Percentiles rank a stretch among this genome's conserved stretches.
Evolutionary conservation across 2,329 filamentous ascomycete species (phyloP).

Genomic region (Penicillium brevicompactum): DNA sequence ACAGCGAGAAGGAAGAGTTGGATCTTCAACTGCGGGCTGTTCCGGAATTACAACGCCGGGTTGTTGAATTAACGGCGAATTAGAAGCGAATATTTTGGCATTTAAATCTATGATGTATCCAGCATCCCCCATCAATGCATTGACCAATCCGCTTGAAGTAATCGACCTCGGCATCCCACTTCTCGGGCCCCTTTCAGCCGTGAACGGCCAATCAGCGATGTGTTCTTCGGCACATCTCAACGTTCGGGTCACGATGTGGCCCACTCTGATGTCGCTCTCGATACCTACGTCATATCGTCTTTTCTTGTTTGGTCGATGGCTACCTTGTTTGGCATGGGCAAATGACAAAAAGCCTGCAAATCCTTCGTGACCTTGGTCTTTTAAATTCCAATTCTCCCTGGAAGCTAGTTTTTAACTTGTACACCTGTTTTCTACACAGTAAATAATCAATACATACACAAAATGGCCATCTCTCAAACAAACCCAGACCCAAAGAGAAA

Average conservation of each 20-base stretch:
- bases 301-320: not conserved
- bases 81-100: slow-evolving; percentile 18
- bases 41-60: slow-evolving; percentile 81
- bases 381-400: not conserved
- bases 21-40: slow-evolving; percentile 83
- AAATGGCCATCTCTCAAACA: slow-evolving; percentile 12
- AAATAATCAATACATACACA: not conserved
- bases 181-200: not conserved
- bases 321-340: slow-evolving; percentile 5
- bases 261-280: slow-evolving; percentile 11
- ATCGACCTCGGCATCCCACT: not conserved
- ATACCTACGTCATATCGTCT: slow-evolving; percentile 6
- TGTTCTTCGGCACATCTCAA: not conserved
- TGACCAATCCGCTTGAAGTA: not conserved
- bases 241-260: slow-evolving; percentile 5
- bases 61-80: slow-evolving; percentile 69
- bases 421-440: not conserved
- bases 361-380: not conserved
- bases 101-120: slow-evolving; percentile 8
- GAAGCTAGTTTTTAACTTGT: not conserved
- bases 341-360: not conserved
- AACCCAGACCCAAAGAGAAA: slow-evolving; percentile 38
- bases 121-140: slow-evolving; percentile 9
- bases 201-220: not conserved
- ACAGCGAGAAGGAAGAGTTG: slow-evolving; percentile 84